Conservation (phyloP, 352 stramenopile species). For the Phytophthora hybrid region DNA sequence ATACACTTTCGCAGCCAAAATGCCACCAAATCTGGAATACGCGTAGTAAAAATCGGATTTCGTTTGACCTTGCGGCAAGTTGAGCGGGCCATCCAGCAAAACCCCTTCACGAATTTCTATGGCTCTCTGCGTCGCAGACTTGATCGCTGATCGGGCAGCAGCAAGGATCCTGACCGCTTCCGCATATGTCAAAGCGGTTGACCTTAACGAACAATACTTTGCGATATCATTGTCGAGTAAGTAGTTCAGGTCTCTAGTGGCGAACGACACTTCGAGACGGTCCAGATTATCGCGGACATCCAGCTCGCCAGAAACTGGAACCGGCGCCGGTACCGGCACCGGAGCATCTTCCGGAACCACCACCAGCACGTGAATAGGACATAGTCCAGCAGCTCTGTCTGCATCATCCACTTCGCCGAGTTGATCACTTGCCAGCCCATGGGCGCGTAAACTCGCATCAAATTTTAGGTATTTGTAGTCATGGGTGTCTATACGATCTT, state of each 20-base stretch:
- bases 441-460: no score
- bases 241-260: neutral
- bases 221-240: neutral
- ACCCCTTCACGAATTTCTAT: conserved; percentile 1
- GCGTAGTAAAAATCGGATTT: neutral
- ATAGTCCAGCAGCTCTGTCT: no score
- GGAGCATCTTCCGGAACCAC: no score
- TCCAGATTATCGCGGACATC: neutral
- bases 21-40: conserved; percentile 3
- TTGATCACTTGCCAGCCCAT: no score
- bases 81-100: conserved; percentile 1
- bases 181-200: neutral
- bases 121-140: neutral
- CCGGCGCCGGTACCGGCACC: no score
- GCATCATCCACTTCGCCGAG: no score
- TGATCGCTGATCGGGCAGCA: conserved; percentile 1
- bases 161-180: neutral
- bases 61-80: neutral
- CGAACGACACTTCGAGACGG: neutral
- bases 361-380: no score
- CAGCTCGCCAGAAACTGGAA: no score
- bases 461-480: neutral
- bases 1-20: conserved; percentile 12
- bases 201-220: neutral
- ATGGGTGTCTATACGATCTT: neutral